Percentiles rank a stretch among this genome's conserved stretches.
phyloP scores from a whole-genome alignment of 2,329 filamentous ascomycete genomes.

The Epicoccum nigrum region DNA sequence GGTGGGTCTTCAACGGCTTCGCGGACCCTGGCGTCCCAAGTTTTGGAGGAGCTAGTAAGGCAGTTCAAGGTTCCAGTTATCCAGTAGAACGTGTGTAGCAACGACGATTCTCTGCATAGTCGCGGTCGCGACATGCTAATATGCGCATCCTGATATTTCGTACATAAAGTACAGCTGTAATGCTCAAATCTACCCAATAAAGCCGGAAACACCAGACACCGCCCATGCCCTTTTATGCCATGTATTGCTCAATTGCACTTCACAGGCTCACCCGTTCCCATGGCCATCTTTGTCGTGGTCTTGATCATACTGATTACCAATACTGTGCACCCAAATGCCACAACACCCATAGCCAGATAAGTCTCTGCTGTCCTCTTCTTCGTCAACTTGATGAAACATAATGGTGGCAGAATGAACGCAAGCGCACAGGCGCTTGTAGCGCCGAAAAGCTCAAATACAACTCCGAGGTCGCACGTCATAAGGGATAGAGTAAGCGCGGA shows the following conservation, averaged over 20 bases:
- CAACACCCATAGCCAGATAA: constrained; percentile 71
- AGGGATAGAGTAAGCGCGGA: constrained; percentile 78
- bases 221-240: constrained; percentile 10
- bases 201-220: constrained; percentile 4
- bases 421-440: constrained; percentile 92
- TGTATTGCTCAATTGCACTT: constrained; percentile 30
- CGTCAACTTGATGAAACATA: constrained; percentile 94
- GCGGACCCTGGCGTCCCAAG: constrained; percentile 20
- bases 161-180: neutral
- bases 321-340: constrained; percentile 78
- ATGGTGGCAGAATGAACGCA: constrained; percentile 91
- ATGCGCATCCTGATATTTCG: neutral
- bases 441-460: constrained; percentile 94
- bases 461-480: constrained; percentile 88
- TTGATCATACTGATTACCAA: constrained; percentile 67
- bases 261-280: constrained; percentile 27
- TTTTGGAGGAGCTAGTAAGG: constrained; percentile 27
- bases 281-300: constrained; percentile 37
- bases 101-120: neutral
- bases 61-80: constrained; percentile 3
- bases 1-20: constrained; percentile 21
- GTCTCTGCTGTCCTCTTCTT: constrained; percentile 77
- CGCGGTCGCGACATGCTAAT: neutral
- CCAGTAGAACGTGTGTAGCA: too few species aligned
- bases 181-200: neutral